Evolutionary conservation across 352 stramenopile species (phyloP).

Genomic region (Thalassiosira delicatula): DNA sequence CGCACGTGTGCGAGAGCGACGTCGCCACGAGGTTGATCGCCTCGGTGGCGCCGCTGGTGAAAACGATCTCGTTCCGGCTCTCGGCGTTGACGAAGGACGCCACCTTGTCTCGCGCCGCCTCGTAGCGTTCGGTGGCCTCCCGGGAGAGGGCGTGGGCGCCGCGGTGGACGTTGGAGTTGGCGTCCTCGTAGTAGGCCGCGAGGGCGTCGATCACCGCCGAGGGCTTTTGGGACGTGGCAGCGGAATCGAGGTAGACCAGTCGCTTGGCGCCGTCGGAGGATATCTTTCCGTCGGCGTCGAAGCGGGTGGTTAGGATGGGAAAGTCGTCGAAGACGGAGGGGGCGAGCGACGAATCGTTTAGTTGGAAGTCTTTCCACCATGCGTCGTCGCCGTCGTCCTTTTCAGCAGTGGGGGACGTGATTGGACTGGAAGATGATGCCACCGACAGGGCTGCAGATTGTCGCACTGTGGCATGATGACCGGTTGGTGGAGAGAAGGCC

Average conservation of each 20-base stretch:
- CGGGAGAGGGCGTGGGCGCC: slow-evolving; percentile 86
- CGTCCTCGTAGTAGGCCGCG: slow-evolving; percentile 80
- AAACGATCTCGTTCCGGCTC: slow-evolving; percentile 86
- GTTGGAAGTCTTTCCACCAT: slow-evolving; percentile 70
- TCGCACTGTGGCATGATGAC: background rate
- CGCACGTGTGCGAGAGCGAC: slow-evolving; percentile 72
- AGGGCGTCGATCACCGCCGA: slow-evolving; percentile 81
- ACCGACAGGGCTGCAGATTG: slow-evolving; percentile 23
- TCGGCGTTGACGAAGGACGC: slow-evolving; percentile 83
- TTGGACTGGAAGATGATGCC: slow-evolving; percentile 15
- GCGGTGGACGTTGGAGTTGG: slow-evolving; percentile 88
- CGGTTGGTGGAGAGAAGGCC: slow-evolving; percentile 25
- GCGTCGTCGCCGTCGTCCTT: slow-evolving; percentile 4
- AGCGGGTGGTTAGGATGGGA: slow-evolving; percentile 67
- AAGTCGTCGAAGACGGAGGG: slow-evolving; percentile 70
- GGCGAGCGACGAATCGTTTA: slow-evolving; percentile 66
- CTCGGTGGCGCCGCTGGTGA: slow-evolving; percentile 86
- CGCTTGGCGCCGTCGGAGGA: slow-evolving; percentile 37
- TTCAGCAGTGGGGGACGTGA: slow-evolving; percentile 9
- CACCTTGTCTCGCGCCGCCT: slow-evolving; percentile 83
- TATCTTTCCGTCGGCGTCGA: slow-evolving; percentile 43
- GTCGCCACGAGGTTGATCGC: slow-evolving; percentile 87
- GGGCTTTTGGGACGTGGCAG: slow-evolving; percentile 88
- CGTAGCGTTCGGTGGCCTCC: slow-evolving; percentile 86
- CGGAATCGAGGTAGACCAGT: slow-evolving; percentile 87